Conservation (phyloP, 164 flowering plant genomes). For the Aristolochia californica region DNA sequence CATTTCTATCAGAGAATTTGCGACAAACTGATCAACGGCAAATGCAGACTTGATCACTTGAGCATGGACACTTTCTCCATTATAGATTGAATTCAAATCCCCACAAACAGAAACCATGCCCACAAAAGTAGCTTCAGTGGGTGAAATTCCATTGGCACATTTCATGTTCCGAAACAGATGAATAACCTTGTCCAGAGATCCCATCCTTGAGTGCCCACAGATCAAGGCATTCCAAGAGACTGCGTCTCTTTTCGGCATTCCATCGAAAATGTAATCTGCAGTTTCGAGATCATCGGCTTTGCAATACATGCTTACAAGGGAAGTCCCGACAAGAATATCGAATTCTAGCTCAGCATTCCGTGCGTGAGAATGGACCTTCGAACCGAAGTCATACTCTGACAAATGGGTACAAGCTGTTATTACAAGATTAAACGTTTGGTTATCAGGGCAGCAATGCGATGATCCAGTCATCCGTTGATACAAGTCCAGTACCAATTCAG, state of each 20-base stretch:
- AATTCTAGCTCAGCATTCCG: background rate
- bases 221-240: conserved; percentile 15
- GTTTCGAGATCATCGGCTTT: conserved; percentile 5
- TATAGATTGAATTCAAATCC: background rate
- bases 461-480: conserved; percentile 5
- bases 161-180: conserved; percentile 5
- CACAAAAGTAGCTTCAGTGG: conserved; percentile 10
- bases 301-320: conserved; percentile 9
- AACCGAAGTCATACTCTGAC: conserved; percentile 8
- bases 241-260: conserved; percentile 8
- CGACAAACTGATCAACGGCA: conserved; percentile 1
- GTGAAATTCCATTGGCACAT: background rate
- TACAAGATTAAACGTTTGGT: conserved; percentile 9
- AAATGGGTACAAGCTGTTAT: conserved; percentile 9
- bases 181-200: conserved; percentile 1
- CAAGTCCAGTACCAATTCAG: conserved; percentile 2
- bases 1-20: conserved; percentile 11
- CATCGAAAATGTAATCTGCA: conserved; percentile 4
- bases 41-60: conserved; percentile 6
- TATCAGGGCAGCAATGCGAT: conserved; percentile 5
- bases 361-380: background rate
- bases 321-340: conserved; percentile 12
- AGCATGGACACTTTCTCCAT: conserved; percentile 7
- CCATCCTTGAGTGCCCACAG: conserved; percentile 1
- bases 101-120: conserved; percentile 9